phyloP scores from a whole-genome alignment of 345 rosid genomes.

The Crucihimalaya himalaica region DNA sequence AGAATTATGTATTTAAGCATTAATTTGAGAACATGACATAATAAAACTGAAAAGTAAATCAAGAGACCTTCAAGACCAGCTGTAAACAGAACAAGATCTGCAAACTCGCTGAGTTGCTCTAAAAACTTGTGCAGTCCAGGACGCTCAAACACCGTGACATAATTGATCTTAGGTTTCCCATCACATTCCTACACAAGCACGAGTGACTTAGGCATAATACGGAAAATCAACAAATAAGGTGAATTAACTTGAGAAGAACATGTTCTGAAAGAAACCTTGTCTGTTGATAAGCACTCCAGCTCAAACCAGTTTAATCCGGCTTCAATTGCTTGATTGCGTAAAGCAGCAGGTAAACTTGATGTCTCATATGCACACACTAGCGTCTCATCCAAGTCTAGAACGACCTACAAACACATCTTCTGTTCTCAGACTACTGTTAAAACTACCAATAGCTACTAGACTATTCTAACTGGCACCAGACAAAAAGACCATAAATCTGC shows the following conservation, averaged over 20 bases:
- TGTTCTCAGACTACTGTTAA: slow-evolving; percentile 13
- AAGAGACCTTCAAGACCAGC: slow-evolving; percentile 93
- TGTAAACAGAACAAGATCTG: slow-evolving; percentile 85
- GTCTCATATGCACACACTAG: slow-evolving; percentile 93
- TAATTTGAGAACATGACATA: not conserved
- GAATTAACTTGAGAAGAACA: not conserved
- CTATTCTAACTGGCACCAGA: not conserved
- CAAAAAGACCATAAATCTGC: not conserved
- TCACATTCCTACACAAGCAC: slow-evolving; percentile 63
- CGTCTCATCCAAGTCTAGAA: slow-evolving; percentile 97
- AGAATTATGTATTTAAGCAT: not conserved
- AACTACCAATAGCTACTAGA: not conserved
- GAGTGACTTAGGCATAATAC: slow-evolving; percentile 39
- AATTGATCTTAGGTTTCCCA: slow-evolving; percentile 73
- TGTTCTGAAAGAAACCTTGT: slow-evolving; percentile 60
- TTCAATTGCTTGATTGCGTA: slow-evolving; percentile 69
- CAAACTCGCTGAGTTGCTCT: slow-evolving; percentile 66
- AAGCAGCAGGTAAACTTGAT: slow-evolving; percentile 65
- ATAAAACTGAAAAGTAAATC: slow-evolving; percentile 16
- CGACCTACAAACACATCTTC: slow-evolving; percentile 61
- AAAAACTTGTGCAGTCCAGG: slow-evolving; percentile 89
- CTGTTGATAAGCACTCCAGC: slow-evolving; percentile 84
- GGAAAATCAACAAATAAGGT: not conserved
- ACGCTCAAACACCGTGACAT: slow-evolving; percentile 91
- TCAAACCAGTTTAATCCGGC: slow-evolving; percentile 91